Evolutionary conservation across 164 flowering plant species (phyloP).

Genomic region (Vitis rotundifolia): DNA sequence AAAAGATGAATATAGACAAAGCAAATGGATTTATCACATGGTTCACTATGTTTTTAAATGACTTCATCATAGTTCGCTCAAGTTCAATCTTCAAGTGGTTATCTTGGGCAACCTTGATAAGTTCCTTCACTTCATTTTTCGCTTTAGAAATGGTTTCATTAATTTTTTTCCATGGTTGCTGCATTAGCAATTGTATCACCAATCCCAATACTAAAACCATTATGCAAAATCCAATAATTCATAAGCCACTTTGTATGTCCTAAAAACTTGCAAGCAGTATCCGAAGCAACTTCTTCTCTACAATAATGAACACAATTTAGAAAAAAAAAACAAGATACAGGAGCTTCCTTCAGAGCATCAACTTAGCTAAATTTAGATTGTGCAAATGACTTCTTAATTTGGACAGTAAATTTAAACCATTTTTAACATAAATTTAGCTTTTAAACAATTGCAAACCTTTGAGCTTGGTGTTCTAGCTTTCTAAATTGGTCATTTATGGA

Average conservation of each 20-base stretch:
- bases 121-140: conserved; percentile 84
- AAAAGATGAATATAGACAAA: background rate
- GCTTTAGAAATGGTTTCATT: conserved; percentile 89
- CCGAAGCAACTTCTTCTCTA: conserved; percentile 99
- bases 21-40: conserved; percentile 50
- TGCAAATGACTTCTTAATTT: too few species aligned
- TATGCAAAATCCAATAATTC: conserved; percentile 95
- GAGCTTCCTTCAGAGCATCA: background rate
- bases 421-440: too few species aligned
- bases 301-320: conserved; percentile 5
- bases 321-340: background rate
- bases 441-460: too few species aligned
- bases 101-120: conserved; percentile 68
- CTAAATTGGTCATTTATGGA: too few species aligned
- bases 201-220: conserved; percentile 96
- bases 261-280: conserved; percentile 96
- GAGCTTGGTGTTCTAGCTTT: too few species aligned
- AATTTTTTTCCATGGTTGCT: conserved; percentile 83
- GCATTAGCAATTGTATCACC: conserved; percentile 99
- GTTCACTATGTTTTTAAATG: conserved; percentile 96
- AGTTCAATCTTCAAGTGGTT: conserved; percentile 87
- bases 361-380: too few species aligned
- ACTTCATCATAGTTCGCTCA: conserved; percentile 95
- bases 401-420: too few species aligned
- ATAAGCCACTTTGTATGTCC: conserved; percentile 99